Evolutionary conservation across 495 filamentous ascomycete species (phyloP), one percentile per base, ranked within the genome.

Genomic region (Polyplosphaeria fusca): DNA sequence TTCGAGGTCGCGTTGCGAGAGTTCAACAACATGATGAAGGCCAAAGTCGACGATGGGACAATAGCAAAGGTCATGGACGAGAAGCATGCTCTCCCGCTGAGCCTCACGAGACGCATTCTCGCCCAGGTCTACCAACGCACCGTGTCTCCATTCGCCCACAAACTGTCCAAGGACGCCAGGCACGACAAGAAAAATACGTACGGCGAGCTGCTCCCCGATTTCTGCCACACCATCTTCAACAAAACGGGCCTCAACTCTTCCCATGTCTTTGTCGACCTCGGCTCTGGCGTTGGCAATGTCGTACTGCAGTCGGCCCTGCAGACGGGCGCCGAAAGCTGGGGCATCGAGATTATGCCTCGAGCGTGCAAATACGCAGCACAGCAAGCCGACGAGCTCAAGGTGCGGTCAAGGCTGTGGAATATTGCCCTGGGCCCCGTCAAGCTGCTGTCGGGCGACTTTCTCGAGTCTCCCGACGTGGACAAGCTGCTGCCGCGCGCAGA

Each of bases 271-370:
- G 83, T 98, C 51, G 93, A 98, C 67, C 78, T 98, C 30, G 93
- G 93, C 25, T 95, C 89, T 16, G 93, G 93, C 23, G 93, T 96
- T 24, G 93, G 91, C 4, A 98, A 96, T 69, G 93, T 96, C 2
- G 88, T 92, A 20, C 76, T 98, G 37, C 93, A 98, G 68, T 93
- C 93, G 3, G 93, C 93, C 7, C 80, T 98, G 5, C 88, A 98
- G 68, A 82, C 91, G 44, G 93, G 93, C 13, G 95, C 88, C 68
- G 88, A 96, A 69, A 91, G 87, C 71, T 96, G 89, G 84, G 93
- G 93, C 22, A 96, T 92, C 67, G 93, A 98, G 71, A 87, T 91
- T 79, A 92, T 95, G 88, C 14, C 26, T 26, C 68, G 52, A 23
- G 71, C 71, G 4, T 63, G 55, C 57, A 38, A 43, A 23, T 63